Percentiles rank a stretch among this genome's conserved stretches.
Conservation (phyloP, 225 moss, liverwort and hornwort species). For the Polytrichum commune region DNA sequence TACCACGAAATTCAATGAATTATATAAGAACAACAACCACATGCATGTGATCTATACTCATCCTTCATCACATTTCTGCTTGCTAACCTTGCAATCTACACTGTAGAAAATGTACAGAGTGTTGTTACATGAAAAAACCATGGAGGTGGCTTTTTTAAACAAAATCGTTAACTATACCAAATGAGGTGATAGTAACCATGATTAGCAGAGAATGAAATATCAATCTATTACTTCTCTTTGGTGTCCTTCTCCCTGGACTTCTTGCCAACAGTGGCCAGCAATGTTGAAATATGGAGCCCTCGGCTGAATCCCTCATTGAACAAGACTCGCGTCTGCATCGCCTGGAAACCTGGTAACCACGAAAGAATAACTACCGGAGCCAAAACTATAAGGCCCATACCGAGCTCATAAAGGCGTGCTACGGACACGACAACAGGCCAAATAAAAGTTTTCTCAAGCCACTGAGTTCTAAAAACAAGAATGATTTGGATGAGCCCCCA, state of each 20-base stretch:
- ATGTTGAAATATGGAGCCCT: slow-evolving; percentile 69
- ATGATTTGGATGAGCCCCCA: slow-evolving; percentile 83
- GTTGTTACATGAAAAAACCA: too few relatives aligned
- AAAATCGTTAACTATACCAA: too few relatives aligned
- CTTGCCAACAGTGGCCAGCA: slow-evolving; percentile 51
- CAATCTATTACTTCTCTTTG: too few relatives aligned
- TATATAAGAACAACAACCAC: too few relatives aligned
- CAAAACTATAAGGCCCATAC: slow-evolving; percentile 76
- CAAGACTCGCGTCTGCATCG: slow-evolving; percentile 97
- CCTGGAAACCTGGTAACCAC: slow-evolving; percentile 94
- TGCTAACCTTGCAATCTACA: too few relatives aligned
- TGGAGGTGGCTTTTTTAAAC: too few relatives aligned
- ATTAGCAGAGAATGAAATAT: too few relatives aligned
- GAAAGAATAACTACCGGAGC: slow-evolving; percentile 84
- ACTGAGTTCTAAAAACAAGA: slow-evolving; percentile 52
- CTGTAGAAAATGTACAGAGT: too few relatives aligned
- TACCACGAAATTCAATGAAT: too few relatives aligned
- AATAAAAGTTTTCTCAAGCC: slow-evolving; percentile 55
- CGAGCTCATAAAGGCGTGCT: slow-evolving; percentile 83
- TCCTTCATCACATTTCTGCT: too few relatives aligned
- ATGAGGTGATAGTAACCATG: too few relatives aligned
- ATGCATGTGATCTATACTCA: too few relatives aligned
- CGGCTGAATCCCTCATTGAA: slow-evolving; percentile 98
- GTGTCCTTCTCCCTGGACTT: background rate
- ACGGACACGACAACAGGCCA: slow-evolving; percentile 83